These are phyloP conservation scores for Begonia fuchsioides DNA, from an alignment of 306 rosid genomes.

Conservation along the genomic window DNA sequence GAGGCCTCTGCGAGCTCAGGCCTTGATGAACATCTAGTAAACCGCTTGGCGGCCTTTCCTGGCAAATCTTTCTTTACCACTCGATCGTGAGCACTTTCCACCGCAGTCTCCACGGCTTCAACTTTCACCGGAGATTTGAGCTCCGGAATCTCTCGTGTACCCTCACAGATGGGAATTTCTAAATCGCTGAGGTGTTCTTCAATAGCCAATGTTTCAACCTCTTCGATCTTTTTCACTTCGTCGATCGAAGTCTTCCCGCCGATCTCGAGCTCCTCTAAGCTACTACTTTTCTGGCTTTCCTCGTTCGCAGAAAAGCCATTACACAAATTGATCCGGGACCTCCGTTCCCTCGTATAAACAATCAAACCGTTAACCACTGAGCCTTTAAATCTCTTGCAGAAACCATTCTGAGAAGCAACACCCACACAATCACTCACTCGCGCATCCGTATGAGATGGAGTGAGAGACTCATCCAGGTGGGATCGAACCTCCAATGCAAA, in stretches of 20 bases:
- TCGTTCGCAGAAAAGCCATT: constrained; percentile 15
- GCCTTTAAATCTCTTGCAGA: constrained; percentile 22
- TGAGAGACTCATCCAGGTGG: constrained; percentile 19
- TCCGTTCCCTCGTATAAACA: constrained; percentile 63
- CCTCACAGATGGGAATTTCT: constrained; percentile 8
- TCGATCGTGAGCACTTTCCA: constrained; percentile 1
- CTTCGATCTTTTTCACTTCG: constrained; percentile 2
- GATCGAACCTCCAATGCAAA: constrained; percentile 21
- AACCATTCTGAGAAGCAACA: constrained; percentile 16
- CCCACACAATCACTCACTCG: constrained; percentile 10
- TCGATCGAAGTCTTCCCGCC: constrained; percentile 4
- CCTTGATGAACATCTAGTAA: constrained; percentile 28
- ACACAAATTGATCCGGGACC: constrained; percentile 15
- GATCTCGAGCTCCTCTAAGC: constrained; percentile 5
- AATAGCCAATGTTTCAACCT: constrained; percentile 12
- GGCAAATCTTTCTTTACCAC: constrained; percentile 10
- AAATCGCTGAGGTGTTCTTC: constrained; percentile 2
- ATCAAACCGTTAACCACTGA: constrained; percentile 50
- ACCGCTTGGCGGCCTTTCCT: constrained; percentile 19
- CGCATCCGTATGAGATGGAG: constrained; percentile 13
- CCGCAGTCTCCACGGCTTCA: constrained; percentile 15
- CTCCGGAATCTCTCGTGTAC: constrained; percentile 9
- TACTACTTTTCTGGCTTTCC: constrained; percentile 8
- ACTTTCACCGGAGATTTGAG: constrained; percentile 9
- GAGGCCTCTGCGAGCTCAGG: constrained; percentile 14